Evolutionary conservation across 2,329 filamentous ascomycete species (phyloP).

Genomic region (Diaporthe sp.): DNA sequence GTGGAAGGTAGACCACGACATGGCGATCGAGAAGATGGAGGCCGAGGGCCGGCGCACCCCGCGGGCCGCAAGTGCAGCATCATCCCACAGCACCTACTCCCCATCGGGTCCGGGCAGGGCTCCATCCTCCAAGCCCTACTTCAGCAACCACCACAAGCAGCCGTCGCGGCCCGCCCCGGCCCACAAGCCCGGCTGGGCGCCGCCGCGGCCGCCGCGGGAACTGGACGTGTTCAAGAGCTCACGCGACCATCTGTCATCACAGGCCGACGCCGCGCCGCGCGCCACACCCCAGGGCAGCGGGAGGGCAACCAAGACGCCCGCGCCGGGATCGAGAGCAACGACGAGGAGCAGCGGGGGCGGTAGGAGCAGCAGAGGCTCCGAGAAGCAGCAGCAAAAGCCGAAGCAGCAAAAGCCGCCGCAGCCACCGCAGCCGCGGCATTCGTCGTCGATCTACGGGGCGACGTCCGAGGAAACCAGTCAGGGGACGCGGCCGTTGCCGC

Average conservation of each 20-base stretch:
- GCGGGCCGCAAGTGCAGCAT: not conserved
- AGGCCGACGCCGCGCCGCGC: not conserved
- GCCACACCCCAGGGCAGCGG: not conserved
- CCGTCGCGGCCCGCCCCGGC: not conserved
- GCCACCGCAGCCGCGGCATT: too few relatives aligned
- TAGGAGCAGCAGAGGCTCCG: not conserved
- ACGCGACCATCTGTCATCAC: not conserved
- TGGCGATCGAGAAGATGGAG: not conserved
- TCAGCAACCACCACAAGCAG: not conserved
- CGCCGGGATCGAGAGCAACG: not conserved
- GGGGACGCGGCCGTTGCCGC: not conserved
- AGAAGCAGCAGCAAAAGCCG: not conserved
- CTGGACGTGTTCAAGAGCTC: not conserved
- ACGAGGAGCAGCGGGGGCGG: not conserved
- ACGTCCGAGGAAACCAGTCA: not conserved
- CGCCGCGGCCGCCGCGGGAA: not conserved
- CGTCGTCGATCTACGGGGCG: not conserved
- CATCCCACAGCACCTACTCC: not conserved
- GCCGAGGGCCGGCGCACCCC: not conserved
- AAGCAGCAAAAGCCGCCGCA: not conserved
- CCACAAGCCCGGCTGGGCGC: too few relatives aligned
- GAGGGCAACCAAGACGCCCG: not conserved
- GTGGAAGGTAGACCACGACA: conserved; percentile 18
- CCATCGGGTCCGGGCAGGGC: not conserved
- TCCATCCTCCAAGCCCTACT: not conserved